Evolutionary conservation across 352 stramenopile genomes (phyloP).

Genomic region (Phytophthora vignae): DNA sequence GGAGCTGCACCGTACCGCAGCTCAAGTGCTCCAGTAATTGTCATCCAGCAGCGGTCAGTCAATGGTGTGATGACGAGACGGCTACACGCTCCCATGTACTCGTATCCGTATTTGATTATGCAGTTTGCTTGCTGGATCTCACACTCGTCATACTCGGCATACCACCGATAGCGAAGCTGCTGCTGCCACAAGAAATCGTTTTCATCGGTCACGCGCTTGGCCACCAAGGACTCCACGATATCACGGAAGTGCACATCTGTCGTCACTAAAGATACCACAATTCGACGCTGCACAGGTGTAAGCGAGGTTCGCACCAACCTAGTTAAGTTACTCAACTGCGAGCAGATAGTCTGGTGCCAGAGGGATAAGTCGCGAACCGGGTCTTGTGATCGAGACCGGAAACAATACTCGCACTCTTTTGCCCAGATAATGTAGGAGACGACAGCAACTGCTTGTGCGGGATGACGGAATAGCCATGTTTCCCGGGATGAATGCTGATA

Average conservation of each 20-base stretch:
- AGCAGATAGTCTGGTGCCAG: constrained; percentile 78
- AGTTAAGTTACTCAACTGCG: constrained; percentile 71
- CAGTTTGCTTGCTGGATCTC: constrained; percentile 73
- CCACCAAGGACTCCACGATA: constrained; percentile 73
- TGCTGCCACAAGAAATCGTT: constrained; percentile 80
- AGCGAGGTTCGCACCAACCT: constrained; percentile 70
- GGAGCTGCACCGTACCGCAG: constrained; percentile 90
- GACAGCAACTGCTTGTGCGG: constrained; percentile 91
- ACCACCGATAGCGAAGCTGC: constrained; percentile 84
- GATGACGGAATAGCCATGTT: constrained; percentile 89
- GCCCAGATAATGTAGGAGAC: constrained; percentile 92
- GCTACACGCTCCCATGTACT: constrained; percentile 92
- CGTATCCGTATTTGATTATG: constrained; percentile 87
- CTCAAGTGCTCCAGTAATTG: constrained; percentile 90
- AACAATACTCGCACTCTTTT: constrained; percentile 73
- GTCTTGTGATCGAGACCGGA: constrained; percentile 58
- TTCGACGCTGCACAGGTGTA: constrained; percentile 56
- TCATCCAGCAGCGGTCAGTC: constrained; percentile 95
- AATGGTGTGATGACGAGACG: constrained; percentile 94
- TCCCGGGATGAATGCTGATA: constrained; percentile 87
- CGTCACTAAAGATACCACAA: constrained; percentile 77
- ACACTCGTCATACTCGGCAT: constrained; percentile 69
- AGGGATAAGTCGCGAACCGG: constrained; percentile 57
- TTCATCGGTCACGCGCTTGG: constrained; percentile 51
- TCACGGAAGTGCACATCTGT: constrained; percentile 85